phyloP scores from a whole-genome alignment of 2,329 filamentous ascomycete genomes.

The Fusarium nematophilum region DNA sequence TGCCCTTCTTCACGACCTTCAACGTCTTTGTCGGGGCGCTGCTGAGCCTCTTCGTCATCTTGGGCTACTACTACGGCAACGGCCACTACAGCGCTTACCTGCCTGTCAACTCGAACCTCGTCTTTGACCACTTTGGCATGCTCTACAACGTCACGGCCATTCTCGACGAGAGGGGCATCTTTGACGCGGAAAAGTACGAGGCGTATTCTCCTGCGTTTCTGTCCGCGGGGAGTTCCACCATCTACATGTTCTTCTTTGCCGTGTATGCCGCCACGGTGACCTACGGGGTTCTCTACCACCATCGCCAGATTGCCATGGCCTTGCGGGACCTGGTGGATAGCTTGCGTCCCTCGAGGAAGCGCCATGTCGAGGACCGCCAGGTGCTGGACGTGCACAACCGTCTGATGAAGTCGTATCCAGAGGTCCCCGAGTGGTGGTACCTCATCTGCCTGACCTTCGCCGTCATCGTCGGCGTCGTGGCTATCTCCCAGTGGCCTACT shows the following conservation, averaged over 20 bases:
- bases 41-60: constrained; percentile 44
- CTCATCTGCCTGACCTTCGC: constrained; percentile 46
- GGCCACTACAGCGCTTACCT: constrained; percentile 52
- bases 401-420: constrained; percentile 59
- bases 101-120: constrained; percentile 54
- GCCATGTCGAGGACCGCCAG: constrained; percentile 32
- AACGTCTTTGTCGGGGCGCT: constrained; percentile 49
- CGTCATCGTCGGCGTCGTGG: constrained; percentile 49
- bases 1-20: constrained; percentile 52
- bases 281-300: constrained; percentile 55
- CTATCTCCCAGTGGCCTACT: constrained; percentile 54
- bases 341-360: constrained; percentile 41
- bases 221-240: constrained; percentile 48
- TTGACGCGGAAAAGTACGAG: constrained; percentile 52
- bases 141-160: constrained; percentile 53
- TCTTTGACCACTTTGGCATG: constrained; percentile 53
- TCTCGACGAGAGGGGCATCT: constrained; percentile 49
- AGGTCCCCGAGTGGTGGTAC: constrained; percentile 63
- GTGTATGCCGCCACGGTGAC: constrained; percentile 54
- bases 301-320: constrained; percentile 52
- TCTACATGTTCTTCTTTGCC: constrained; percentile 56
- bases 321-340: constrained; percentile 48
- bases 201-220: constrained; percentile 57
- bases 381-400: constrained; percentile 56
- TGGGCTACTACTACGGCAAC: constrained; percentile 49